These are phyloP conservation scores for Spizellomyces sp. DNA, from an alignment of 192 early-diverging fungal species.

Conservation along the genomic window DNA sequence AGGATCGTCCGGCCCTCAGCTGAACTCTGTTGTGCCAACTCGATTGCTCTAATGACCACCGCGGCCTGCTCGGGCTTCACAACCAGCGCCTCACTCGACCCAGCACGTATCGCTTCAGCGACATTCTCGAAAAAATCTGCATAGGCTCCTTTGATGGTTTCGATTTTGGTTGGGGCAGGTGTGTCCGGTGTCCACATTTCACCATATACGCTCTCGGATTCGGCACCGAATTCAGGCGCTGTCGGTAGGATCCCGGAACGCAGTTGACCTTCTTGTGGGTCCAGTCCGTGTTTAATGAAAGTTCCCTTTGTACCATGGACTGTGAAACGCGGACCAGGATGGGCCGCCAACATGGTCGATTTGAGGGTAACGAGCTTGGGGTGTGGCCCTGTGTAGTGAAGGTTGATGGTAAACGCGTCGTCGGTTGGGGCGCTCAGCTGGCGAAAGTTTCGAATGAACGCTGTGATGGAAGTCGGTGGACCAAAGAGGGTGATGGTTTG, in stretches of 20 bases:
- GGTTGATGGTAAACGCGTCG: too few species aligned
- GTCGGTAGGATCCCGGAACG: constrained; percentile 62
- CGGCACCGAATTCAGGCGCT: constrained; percentile 57
- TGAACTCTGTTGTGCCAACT: constrained; percentile 68
- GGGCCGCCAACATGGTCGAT: too few species aligned
- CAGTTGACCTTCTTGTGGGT: constrained; percentile 76
- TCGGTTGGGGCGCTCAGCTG: too few species aligned
- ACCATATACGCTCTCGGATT: constrained; percentile 52
- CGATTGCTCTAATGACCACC: constrained; percentile 67
- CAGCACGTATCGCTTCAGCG: constrained; percentile 54
- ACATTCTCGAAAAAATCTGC: constrained; percentile 68
- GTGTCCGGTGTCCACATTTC: constrained; percentile 1
- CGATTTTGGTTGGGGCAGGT: constrained; percentile 47
- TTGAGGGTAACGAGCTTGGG: too few species aligned
- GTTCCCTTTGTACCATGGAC: constrained; percentile 70
- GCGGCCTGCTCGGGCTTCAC: constrained; percentile 71
- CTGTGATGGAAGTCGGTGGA: too few species aligned
- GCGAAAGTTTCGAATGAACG: too few species aligned
- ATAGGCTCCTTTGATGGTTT: constrained; percentile 54
- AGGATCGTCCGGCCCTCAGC: constrained; percentile 44
- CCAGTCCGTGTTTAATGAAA: constrained; percentile 67
- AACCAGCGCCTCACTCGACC: constrained; percentile 36
- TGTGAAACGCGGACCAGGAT: constrained; percentile 3
- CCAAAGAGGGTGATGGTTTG: too few species aligned
- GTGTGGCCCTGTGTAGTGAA: too few species aligned